A percentile compares a stretch with the other conserved stretches of the same genome.
phyloP scores from a whole-genome alignment of 345 rosid species.

The Syzygium aqueum region DNA sequence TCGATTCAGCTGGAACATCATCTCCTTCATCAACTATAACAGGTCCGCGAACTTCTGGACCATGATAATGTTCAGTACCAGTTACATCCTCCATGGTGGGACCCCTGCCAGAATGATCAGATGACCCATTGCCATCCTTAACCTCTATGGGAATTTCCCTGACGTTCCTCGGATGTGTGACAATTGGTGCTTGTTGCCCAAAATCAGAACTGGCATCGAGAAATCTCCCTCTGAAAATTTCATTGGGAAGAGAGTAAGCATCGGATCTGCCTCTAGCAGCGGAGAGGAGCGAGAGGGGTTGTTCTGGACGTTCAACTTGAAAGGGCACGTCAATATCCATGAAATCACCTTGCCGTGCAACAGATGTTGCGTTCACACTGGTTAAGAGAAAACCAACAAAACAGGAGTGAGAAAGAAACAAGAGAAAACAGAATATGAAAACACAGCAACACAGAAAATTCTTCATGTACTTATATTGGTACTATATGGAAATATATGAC shows the following conservation, averaged over 20 bases:
- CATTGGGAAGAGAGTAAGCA: constrained; percentile 40
- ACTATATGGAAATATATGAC: neutral
- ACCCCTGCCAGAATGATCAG: constrained; percentile 41
- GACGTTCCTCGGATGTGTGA: constrained; percentile 77
- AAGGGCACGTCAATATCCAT: constrained; percentile 87
- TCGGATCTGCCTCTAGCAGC: constrained; percentile 21
- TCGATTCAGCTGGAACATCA: constrained; percentile 31
- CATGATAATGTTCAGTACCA: constrained; percentile 39
- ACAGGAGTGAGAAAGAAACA: neutral
- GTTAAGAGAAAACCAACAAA: neutral
- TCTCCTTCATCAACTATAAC: constrained; percentile 51
- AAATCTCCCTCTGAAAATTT: constrained; percentile 29
- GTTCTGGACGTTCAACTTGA: constrained; percentile 20
- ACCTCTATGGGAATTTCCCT: constrained; percentile 87
- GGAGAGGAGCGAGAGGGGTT: constrained; percentile 27
- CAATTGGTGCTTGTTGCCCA: constrained; percentile 35
- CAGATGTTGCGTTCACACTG: constrained; percentile 13
- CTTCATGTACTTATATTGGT: neutral
- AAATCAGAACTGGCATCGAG: constrained; percentile 36
- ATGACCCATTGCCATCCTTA: constrained; percentile 46
- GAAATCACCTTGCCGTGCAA: constrained; percentile 40
- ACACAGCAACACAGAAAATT: neutral
- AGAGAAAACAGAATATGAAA: neutral
- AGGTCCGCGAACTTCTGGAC: constrained; percentile 38
- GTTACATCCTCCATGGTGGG: constrained; percentile 75